Conservation (phyloP, 2,329 filamentous ascomycete genomes). For the Fonsecaea multimorphosa region DNA sequence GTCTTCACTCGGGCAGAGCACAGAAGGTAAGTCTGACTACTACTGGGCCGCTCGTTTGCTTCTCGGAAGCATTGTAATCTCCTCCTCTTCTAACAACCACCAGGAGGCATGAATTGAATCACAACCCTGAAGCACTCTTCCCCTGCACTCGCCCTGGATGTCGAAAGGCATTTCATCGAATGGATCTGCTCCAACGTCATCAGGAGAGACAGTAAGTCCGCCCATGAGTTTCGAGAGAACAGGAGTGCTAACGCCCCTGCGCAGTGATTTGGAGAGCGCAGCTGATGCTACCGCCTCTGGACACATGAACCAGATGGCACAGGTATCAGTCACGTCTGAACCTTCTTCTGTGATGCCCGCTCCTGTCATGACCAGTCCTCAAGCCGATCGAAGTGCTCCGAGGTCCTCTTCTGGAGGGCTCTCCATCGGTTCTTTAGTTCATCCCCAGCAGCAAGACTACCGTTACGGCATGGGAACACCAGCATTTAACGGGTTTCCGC, state of each 20-base stretch:
- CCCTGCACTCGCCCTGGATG: constrained; percentile 52
- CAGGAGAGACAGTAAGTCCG: constrained; percentile 57
- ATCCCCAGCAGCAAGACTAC: constrained; percentile 38
- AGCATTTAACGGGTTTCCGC: constrained; percentile 31
- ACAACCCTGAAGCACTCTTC: constrained; percentile 55
- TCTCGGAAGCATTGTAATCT: background rate
- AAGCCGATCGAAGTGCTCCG: constrained; percentile 32
- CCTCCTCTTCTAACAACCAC: constrained; percentile 33
- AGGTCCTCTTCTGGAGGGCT: constrained; percentile 37
- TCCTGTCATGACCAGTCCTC: constrained; percentile 35
- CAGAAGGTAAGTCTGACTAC: constrained; percentile 42
- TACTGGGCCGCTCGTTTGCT: constrained; percentile 19
- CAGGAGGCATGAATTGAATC: constrained; percentile 57
- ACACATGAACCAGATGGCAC: constrained; percentile 28
- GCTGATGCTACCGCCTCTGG: constrained; percentile 23
- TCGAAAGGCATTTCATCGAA: constrained; percentile 56
- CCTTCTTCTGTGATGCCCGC: constrained; percentile 36
- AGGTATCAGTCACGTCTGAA: constrained; percentile 34
- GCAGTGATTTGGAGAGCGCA: constrained; percentile 35
- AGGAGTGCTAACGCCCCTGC: constrained; percentile 13
- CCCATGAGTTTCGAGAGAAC: background rate
- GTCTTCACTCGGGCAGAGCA: constrained; percentile 59
- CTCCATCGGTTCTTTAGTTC: constrained; percentile 40
- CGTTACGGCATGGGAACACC: constrained; percentile 35
- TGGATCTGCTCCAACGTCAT: constrained; percentile 55